These are phyloP conservation scores for Naganishia friedmannii DNA, from an alignment of 768 basidiomycete genomes.

Conservation along the genomic window DNA sequence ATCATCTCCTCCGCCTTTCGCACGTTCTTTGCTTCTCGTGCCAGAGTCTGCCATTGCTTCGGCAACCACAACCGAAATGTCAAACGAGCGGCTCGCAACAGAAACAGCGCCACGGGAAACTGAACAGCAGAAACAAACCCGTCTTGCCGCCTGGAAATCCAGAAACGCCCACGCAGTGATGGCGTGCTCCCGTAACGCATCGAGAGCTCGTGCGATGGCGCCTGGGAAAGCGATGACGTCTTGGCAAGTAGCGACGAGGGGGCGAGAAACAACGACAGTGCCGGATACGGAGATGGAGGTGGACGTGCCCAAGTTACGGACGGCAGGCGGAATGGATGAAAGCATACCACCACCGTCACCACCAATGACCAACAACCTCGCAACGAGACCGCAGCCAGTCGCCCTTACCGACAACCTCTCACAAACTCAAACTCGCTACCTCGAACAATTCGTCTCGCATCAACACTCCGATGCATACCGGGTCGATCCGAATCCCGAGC, in stretches of 20 bases:
- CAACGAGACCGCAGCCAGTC: background rate
- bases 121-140: background rate
- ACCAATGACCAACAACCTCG: too few species aligned
- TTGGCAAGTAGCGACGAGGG: background rate
- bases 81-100: background rate
- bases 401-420: background rate
- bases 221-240: background rate
- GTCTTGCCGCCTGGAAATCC: background rate
- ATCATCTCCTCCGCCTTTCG: too few species aligned
- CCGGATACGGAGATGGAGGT: background rate
- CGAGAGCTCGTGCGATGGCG: background rate
- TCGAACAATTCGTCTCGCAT: slow-evolving; percentile 15
- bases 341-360: background rate
- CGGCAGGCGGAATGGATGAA: too few species aligned
- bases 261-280: background rate
- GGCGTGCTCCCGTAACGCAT: background rate
- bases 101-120: background rate
- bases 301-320: background rate
- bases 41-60: too few species aligned
- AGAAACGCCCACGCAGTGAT: background rate
- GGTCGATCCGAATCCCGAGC: slow-evolving; percentile 26
- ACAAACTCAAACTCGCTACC: slow-evolving; percentile 3
- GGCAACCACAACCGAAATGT: background rate
- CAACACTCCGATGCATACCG: background rate
- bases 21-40: background rate